phyloP scores from a whole-genome alignment of 2,329 filamentous ascomycete genomes.

The Ceratocystis huliohia region DNA sequence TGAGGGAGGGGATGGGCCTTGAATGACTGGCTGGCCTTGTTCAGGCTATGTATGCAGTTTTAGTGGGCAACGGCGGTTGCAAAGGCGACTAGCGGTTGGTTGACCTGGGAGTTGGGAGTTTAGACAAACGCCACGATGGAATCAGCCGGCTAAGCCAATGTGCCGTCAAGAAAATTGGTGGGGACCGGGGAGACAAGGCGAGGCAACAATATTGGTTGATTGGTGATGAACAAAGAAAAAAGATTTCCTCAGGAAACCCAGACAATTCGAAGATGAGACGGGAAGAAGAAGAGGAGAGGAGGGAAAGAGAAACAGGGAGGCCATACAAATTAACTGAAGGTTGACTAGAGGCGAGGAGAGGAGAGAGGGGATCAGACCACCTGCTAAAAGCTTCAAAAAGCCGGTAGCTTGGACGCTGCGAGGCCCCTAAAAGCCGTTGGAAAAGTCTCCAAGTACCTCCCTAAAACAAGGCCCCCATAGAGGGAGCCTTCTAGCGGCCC shows the following conservation, averaged over 20 bases:
- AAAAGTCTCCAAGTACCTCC: neutral
- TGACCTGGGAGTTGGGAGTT: neutral
- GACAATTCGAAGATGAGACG: neutral
- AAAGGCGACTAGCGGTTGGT: neutral
- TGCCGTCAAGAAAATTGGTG: too few relatives aligned
- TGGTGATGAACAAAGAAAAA: too few relatives aligned
- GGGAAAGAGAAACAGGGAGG: neutral
- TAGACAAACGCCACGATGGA: neutral
- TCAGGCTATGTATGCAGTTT: conserved; percentile 3
- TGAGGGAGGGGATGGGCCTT: conserved; percentile 16
- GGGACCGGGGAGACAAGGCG: too few relatives aligned
- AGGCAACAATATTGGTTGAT: too few relatives aligned
- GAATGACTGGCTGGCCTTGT: conserved; percentile 15
- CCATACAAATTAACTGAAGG: neutral
- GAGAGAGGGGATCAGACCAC: conserved; percentile 10
- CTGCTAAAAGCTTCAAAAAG: neutral
- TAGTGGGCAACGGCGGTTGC: neutral
- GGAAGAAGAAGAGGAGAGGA: neutral
- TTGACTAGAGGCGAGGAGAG: neutral
- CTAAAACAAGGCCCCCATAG: neutral
- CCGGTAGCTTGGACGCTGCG: neutral
- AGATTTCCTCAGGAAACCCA: too few relatives aligned
- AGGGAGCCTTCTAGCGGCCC: too few relatives aligned
- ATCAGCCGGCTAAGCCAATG: neutral
- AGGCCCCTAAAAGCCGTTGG: neutral